phyloP scores from a whole-genome alignment of 139 green algal genomes.

The Micractinium sp. region DNA sequence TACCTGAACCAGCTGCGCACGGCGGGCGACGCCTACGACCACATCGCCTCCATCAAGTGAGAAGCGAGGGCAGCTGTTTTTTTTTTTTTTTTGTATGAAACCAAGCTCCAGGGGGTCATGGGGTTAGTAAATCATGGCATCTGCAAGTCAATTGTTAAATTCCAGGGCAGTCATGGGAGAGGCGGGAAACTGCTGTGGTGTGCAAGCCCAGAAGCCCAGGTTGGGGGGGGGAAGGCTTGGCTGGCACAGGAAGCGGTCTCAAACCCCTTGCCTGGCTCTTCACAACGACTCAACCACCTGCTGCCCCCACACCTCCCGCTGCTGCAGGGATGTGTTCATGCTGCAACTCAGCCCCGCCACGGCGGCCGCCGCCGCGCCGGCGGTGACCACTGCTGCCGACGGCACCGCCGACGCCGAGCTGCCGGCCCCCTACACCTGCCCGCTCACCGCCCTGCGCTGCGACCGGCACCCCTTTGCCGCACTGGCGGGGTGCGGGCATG shows the following conservation, averaged over 20 bases:
- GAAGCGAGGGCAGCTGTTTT: neutral
- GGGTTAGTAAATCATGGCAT: too few relatives aligned
- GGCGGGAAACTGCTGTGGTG: neutral
- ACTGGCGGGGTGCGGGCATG: constrained; percentile 42
- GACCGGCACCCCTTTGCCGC: constrained; percentile 39
- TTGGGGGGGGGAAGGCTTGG: neutral
- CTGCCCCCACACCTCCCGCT: neutral
- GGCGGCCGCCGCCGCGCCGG: neutral
- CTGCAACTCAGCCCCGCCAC: constrained; percentile 10
- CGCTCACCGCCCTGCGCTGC: constrained; percentile 44
- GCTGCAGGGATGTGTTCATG: constrained; percentile 54
- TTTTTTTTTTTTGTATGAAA: too few relatives aligned
- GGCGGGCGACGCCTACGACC: constrained; percentile 36
- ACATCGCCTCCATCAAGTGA: constrained; percentile 40
- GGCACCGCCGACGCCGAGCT: constrained; percentile 14
- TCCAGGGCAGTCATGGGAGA: too few relatives aligned
- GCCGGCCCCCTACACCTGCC: constrained; percentile 29
- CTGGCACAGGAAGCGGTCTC: neutral
- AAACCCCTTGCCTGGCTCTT: neutral
- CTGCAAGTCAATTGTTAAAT: too few relatives aligned
- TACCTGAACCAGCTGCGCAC: constrained; percentile 49
- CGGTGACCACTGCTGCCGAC: neutral
- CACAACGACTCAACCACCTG: neutral
- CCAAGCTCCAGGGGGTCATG: too few relatives aligned
- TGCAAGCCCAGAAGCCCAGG: neutral